Evolutionary conservation across 768 basidiomycete genomes (phyloP), one percentile per base, ranked within the genome.

Genomic region (Lenzites betulinus): DNA sequence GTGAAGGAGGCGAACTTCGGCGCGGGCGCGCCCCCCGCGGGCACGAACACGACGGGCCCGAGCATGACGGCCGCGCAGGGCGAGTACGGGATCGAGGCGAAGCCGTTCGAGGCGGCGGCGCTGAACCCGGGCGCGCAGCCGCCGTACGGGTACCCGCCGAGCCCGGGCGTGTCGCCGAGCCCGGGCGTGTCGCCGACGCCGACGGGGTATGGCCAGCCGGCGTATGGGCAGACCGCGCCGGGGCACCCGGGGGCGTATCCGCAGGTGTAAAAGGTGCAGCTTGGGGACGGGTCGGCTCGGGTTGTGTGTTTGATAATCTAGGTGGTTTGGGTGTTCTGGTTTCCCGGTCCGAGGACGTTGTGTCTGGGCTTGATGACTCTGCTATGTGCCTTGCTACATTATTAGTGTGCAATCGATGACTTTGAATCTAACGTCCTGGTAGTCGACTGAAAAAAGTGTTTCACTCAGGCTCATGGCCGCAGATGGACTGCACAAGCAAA

Each of bases 1-100:
- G 60, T 66, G 36, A 64, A 62, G 59, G 58, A 62, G 48, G 49
- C 52, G 15, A 23, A 46, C 41, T 49, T 63, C 58, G 42, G 35
- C 22, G 41, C 38, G 33, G 35, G 42, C 33, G 5, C 55, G 39
- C 54, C 60, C 8, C 60, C 60, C 15, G 44, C 44, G 22, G 12
- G 6, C 20, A 25, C 16, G 8, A 16, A n/a, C n/a, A n/a, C n/a
- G n/a, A n/a, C n/a, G n/a, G n/a, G n/a, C n/a, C n/a, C n/a, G n/a
- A n/a, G n/a, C n/a, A n/a, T n/a, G n/a, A n/a, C n/a, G n/a, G n/a
- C 44, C n/a, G 35, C 36, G 47, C 38, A 7, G 6, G 51, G 2
- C 43, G 8, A 43, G 38, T 60, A 53, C 46, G 49, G 41, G 18
- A 35, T 41, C 9, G 60, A 61, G 28, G 46, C 39, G 30, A 61